A percentile compares a stretch with the other conserved stretches of the same genome.
Conservation (phyloP, 192 early-diverging fungal species). For the Entomortierella lignicola region DNA sequence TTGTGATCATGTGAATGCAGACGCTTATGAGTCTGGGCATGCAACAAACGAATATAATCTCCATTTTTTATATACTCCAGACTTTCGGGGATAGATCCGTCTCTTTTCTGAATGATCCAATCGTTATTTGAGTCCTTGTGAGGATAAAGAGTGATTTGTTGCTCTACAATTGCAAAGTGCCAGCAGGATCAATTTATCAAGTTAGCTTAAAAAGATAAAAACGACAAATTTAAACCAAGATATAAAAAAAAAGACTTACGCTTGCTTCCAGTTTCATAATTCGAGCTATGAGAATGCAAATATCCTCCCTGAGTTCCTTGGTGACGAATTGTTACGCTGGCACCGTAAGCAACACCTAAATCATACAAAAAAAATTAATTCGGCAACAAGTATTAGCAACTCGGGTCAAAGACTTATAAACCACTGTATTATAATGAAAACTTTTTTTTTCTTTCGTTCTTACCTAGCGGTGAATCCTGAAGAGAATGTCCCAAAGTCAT, state of each 20-base stretch:
- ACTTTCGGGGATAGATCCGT: slow-evolving; percentile 40
- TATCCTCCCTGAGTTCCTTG: slow-evolving; percentile 79
- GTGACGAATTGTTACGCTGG: slow-evolving; percentile 72
- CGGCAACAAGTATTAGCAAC: too few species aligned
- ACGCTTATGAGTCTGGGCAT: slow-evolving; percentile 67
- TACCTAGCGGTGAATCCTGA: slow-evolving; percentile 54
- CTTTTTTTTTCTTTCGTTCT: too few species aligned
- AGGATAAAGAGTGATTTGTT: slow-evolving; percentile 60
- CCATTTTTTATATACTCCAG: slow-evolving; percentile 72
- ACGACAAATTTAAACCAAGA: background rate
- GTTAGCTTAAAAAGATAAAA: background rate
- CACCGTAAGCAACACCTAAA: slow-evolving; percentile 65
- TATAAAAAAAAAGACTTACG: slow-evolving; percentile 59
- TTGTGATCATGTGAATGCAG: slow-evolving; percentile 81
- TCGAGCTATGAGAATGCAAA: slow-evolving; percentile 74
- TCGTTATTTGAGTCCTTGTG: slow-evolving; percentile 89
- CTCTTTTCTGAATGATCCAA: slow-evolving; percentile 69
- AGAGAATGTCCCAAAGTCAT: slow-evolving; percentile 80
- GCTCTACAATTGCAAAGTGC: slow-evolving; percentile 28
- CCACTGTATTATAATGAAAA: too few species aligned
- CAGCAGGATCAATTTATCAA: background rate
- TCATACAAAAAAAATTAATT: background rate
- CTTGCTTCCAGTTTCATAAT: slow-evolving; percentile 82
- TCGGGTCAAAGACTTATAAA: too few species aligned
- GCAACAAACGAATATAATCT: slow-evolving; percentile 82